These are phyloP conservation scores for Rhodotorula paludigena DNA, from an alignment of 768 basidiomycete genomes.

Conservation along the genomic window DNA sequence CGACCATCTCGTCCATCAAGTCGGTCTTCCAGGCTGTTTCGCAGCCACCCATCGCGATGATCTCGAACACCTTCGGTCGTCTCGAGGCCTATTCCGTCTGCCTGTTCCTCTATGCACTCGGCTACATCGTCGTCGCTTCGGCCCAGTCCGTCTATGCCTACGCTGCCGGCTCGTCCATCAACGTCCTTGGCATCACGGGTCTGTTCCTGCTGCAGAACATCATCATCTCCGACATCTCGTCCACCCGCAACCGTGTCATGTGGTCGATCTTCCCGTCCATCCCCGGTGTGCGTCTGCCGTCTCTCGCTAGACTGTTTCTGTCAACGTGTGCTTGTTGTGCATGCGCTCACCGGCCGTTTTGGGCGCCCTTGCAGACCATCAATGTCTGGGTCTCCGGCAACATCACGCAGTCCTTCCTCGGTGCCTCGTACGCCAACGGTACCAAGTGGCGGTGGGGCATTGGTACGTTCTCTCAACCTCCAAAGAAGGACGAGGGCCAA, in stretches of 20 bases:
- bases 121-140: constrained; percentile 44
- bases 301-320: not conserved
- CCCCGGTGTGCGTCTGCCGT: constrained; percentile 34
- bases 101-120: constrained; percentile 44
- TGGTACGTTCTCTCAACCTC: not conserved
- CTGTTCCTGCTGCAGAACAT: constrained; percentile 44
- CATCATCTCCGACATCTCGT: constrained; percentile 40
- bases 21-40: constrained; percentile 45
- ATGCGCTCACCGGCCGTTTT: not conserved
- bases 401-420: constrained; percentile 39
- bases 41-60: constrained; percentile 46
- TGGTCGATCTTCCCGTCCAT: constrained; percentile 46
- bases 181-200: constrained; percentile 45
- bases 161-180: constrained; percentile 43
- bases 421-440: constrained; percentile 7
- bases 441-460: constrained; percentile 31
- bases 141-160: constrained; percentile 24
- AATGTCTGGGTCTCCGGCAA: constrained; percentile 45
- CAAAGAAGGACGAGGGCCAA: too few relatives aligned
- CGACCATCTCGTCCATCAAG: constrained; percentile 44
- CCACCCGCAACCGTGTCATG: constrained; percentile 37
- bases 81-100: constrained; percentile 44
- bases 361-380: constrained; percentile 29
- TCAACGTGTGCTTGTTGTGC: too few relatives aligned
- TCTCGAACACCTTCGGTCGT: constrained; percentile 44